Base-by-base conservation (phyloP, 2,329 filamentous ascomycete genomes). In the Diplodia sapinea region DNA sequence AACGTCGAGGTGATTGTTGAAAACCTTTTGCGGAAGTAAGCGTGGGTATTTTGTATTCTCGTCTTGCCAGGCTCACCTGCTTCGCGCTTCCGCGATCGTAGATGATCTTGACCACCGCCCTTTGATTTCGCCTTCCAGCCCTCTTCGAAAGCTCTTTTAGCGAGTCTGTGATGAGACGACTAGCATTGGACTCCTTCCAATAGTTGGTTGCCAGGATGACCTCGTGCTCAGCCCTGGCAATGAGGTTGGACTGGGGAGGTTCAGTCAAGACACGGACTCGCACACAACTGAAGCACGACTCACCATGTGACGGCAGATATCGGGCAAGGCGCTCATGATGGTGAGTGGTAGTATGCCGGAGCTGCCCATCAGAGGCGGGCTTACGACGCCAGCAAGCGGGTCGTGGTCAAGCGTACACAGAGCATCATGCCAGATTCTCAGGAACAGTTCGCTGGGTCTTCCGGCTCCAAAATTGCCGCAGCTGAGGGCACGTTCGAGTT, bases 181-280 rank as follows among this genome's bases (percentile, higher is more conserved):
- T 89, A 0, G 91, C 89, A 9, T 88, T 83, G 0, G 90, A 90
- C 51, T 88, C 83, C 69, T 89, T 85, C 91, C 91, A 93, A 73
- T 88, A 92, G 72, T 92, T 93, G 0, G 91, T 94, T 0, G 88
- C 88, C 11, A 94, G 80, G 67, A 91, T 88, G 0, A 94, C 87
- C 72, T 94, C 91, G 40, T 85, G 85, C 72, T 92, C 84, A 0
- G 91, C 91, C 4, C 88, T 83, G 2, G 85, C 90, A 40, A 94
- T 94, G 23, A 92, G 81, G 71, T 94, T 93, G 1, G 90, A 87
- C 79, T 72, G 49, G 12, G 2, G 13, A 51, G 52, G n/a, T 20
- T 23, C 3, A 26, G 38, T 6, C 15, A 20, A 4, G 33, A 55
- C 38, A 17, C 9, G 17, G 38, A 7, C 15, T 36, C 11, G 63